phyloP scores from a whole-genome alignment of 805 yeast genomes.

The Candida hispaniensis region DNA sequence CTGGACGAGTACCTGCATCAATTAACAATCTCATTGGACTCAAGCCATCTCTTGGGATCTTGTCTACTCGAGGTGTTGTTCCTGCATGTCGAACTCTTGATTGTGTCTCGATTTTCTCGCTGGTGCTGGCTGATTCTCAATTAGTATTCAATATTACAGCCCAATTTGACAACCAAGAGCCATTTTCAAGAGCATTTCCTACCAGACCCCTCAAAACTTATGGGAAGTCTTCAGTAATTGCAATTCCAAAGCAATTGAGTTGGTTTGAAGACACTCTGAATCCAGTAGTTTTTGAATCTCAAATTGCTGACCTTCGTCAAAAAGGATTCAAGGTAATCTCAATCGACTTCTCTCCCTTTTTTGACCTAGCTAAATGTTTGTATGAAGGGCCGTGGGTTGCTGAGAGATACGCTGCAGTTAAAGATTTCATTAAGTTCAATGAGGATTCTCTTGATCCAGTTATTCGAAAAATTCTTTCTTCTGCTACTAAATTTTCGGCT shows the following conservation, averaged over 20 bases:
- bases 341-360: constrained; percentile 62
- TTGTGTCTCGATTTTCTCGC: constrained; percentile 78
- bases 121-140: constrained; percentile 77
- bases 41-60: constrained; percentile 83
- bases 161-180: constrained; percentile 60
- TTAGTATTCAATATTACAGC: constrained; percentile 60
- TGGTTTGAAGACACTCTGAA: constrained; percentile 82
- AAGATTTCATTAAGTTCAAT: constrained; percentile 58
- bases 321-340: constrained; percentile 51
- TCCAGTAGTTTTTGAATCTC: constrained; percentile 52
- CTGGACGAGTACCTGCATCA: constrained; percentile 96
- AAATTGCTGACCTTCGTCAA: constrained; percentile 44
- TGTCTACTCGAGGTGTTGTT: constrained; percentile 84
- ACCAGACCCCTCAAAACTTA: constrained; percentile 50
- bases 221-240: constrained; percentile 52
- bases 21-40: constrained; percentile 84
- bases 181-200: constrained; percentile 72
- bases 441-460: constrained; percentile 76
- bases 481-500: constrained; percentile 71
- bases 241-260: constrained; percentile 58
- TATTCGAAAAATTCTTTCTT: constrained; percentile 60
- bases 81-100: constrained; percentile 95
- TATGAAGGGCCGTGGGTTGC: constrained; percentile 99
- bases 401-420: constrained; percentile 79
- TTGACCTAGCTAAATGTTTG: constrained; percentile 73